A percentile compares a stretch with the other conserved stretches of the same genome.
phyloP scores from a whole-genome alignment of 768 basidiomycete genomes.

The Lepiota venenata region DNA sequence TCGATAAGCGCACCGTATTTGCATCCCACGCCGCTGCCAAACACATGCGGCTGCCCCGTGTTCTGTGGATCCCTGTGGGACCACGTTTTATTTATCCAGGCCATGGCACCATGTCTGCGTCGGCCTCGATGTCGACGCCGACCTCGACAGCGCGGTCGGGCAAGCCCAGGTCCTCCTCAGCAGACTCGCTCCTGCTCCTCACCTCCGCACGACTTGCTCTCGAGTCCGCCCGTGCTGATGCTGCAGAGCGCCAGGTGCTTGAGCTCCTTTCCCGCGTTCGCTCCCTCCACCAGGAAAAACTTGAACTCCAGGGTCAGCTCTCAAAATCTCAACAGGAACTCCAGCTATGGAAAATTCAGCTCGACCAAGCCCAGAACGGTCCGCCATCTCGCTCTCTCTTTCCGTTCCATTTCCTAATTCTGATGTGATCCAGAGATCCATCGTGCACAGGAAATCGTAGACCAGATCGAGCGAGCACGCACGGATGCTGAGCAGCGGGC shows the following conservation, averaged over 20 bases:
- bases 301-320: conserved; percentile 27
- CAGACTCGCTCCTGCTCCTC: background rate
- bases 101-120: no score
- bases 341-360: conserved; percentile 52
- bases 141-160: background rate
- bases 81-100: no score
- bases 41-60: conserved; percentile 1
- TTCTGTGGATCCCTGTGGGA: background rate
- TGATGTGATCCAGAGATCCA: conserved; percentile 36
- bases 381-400: background rate
- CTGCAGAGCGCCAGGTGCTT: conserved; percentile 28
- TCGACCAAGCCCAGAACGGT: conserved; percentile 55
- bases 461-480: conserved; percentile 44
- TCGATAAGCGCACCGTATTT: background rate
- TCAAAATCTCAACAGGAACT: conserved; percentile 42
- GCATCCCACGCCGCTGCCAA: no score
- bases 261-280: conserved; percentile 31
- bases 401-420: background rate
- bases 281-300: conserved; percentile 27
- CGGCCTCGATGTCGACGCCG: no score
- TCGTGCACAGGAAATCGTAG: conserved; percentile 50
- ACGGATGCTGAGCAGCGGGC: conserved; percentile 47
- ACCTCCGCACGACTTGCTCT: conserved; percentile 17
- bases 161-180: no score
- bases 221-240: conserved; percentile 37